Base-by-base conservation (phyloP, 2,329 filamentous ascomycete genomes). In the Sporothrix phasma region DNA sequence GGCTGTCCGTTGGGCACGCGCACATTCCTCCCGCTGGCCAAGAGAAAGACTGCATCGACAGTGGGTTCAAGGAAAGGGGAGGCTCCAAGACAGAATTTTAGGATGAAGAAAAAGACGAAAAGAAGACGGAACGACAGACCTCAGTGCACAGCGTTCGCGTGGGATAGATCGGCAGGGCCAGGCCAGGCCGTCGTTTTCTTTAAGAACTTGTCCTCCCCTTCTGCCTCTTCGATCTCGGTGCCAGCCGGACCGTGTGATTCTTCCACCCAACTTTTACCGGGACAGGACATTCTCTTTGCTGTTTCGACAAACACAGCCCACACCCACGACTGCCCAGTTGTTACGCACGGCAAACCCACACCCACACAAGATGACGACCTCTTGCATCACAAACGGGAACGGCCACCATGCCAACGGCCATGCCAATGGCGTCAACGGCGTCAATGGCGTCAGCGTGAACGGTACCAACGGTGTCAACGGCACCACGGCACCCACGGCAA, bases 221-320 rank as follows among this genome's bases (percentile, higher is more conserved):
- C 61, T 54, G 34, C 11, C 58, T 13, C 26, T 22, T 22, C 49
- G 62, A 17, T 61, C 43, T 60, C 54, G 49, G 59, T 58, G 34
- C 49, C 41, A 46, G 39, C 19, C 19, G 24, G 5, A 29, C 54
- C 26, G 22, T 58, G 49, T 58, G 51, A 37, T 58, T 62, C 47
- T n/a, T 13, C 39, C 41, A 22, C 17, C 56, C 7, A 41, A 22
- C 26, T 58, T 10, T 49, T 58, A 26, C 41, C 49, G 17, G 31
- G 26, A 29, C 58, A 26, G 3, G 15, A 43, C n/a, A 13, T 19
- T 15, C 19, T 43, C 6, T 0, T 49, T 26, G 17, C 11, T 11
- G 6, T 17, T 60, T 34, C 24, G 19, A 47, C 43, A 47, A 26
- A 47, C 29, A 39, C 56, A 39, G 19, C 51, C 22, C 29, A 53